Evolutionary conservation across 257 asterid species (phyloP), one percentile per base, ranked within the genome.

Genomic region (Plantago major): DNA sequence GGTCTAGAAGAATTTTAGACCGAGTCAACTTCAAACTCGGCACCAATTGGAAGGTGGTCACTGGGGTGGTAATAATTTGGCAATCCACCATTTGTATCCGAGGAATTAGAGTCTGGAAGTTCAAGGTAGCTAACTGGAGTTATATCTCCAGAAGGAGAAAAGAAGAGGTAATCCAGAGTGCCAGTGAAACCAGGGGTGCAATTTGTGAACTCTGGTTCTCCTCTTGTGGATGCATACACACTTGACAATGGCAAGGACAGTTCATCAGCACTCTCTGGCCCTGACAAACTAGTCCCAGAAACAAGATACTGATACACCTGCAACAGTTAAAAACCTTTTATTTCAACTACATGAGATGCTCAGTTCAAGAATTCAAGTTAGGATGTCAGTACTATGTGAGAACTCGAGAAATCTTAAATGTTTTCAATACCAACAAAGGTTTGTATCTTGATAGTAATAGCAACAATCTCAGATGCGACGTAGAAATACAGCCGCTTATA

Each of bases 21-120:
- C 56, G 59, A 44, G 47, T 76, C 72, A 51, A 92, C 81, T 70
- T 81, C 87, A 76, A 92, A 92, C 73, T 86, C 99, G 45, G 90
- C 89, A 60, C 99, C 99, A 28, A 89, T 81, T 0, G 97, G 99
- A 3, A 92, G 91, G 77, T 92, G 99, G 66, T 92, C 99, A 11
- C 97, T 92, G 6, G 99, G 99, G 68, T 92, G 96, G 69, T 79
- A 75, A 76, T 81, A 67, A 70, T 92, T 92, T 5, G 99, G 99
- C 74, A 89, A 74, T 8, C 99, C 89, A 14, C 99, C 96, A 30
- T 14, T 68, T 40, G 89, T 71, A 55, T 92, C 95, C 2, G 81
- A 48, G 4, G 97, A 79, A 57, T 83, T 91, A 6, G 81, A 15
- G 28, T 54, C 79, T 0, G 99, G 96, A 56, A 92, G 84, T 67